These are phyloP conservation scores for Diaporthe velutina DNA, from an alignment of 2,329 filamentous ascomycete species.

Conservation along the genomic window DNA sequence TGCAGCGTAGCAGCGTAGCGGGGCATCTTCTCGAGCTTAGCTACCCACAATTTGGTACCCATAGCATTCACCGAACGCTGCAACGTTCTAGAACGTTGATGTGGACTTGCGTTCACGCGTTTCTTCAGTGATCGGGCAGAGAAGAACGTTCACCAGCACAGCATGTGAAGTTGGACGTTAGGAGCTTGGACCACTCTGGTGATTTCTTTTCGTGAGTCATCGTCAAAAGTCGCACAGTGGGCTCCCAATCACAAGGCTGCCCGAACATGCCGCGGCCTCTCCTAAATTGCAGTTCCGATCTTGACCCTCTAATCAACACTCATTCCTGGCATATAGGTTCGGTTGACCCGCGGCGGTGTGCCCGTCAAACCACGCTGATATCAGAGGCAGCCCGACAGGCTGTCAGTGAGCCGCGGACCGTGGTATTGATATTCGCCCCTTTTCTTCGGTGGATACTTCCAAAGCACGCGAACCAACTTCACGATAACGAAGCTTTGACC, in stretches of 20 bases:
- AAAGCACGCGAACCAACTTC: constrained; percentile 13
- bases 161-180: not conserved
- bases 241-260: constrained; percentile 9
- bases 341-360: constrained; percentile 25
- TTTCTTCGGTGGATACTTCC: constrained; percentile 27
- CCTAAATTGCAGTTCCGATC: constrained; percentile 26
- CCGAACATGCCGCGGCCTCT: not conserved
- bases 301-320: constrained; percentile 12
- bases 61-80: constrained; percentile 13
- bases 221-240: not conserved
- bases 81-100: constrained; percentile 31
- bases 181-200: constrained; percentile 16
- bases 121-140: not conserved
- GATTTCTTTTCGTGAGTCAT: constrained; percentile 12
- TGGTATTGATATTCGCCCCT: constrained; percentile 29
- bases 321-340: constrained; percentile 27
- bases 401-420: constrained; percentile 9
- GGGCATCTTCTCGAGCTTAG: not conserved
- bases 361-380: constrained; percentile 15
- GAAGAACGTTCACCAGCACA: not conserved
- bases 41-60: constrained; percentile 31
- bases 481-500: constrained; percentile 34
- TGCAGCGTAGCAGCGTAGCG: not conserved
- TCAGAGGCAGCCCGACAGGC: constrained; percentile 18
- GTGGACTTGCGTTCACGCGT: not conserved